Percentiles rank a stretch among this genome's conserved stretches.
Conservation (phyloP, 331 rosid species). For the Pyrus hybrid region DNA sequence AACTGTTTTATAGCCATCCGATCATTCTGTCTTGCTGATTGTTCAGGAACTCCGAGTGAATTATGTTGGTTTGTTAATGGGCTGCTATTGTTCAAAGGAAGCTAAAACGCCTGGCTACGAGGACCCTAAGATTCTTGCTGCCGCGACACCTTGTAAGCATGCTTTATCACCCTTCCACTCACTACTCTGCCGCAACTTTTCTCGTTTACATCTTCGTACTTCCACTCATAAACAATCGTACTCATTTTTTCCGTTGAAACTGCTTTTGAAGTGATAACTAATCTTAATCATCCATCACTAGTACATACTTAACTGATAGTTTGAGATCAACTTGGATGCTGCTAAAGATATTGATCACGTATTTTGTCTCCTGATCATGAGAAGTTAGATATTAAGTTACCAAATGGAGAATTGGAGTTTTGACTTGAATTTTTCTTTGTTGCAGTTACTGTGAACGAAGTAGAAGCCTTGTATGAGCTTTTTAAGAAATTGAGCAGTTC, state of each 20-base stretch:
- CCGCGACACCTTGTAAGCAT: slow-evolving; percentile 84
- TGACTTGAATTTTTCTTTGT: background rate
- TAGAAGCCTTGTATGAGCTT: slow-evolving; percentile 71
- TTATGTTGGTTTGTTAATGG: slow-evolving; percentile 45
- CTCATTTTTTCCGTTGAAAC: background rate
- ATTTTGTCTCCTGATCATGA: background rate
- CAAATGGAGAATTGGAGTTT: background rate
- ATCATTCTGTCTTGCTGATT: background rate
- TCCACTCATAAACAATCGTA: background rate
- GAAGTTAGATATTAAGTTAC: background rate
- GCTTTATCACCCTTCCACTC: slow-evolving; percentile 16
- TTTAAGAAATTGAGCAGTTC: slow-evolving; percentile 79
- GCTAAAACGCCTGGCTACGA: slow-evolving; percentile 47
- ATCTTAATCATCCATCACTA: background rate
- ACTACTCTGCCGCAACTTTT: slow-evolving; percentile 14
- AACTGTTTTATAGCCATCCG: background rate
- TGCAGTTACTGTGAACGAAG: slow-evolving; percentile 72
- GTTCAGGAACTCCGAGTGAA: slow-evolving; percentile 11
- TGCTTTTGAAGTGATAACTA: background rate
- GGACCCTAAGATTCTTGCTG: slow-evolving; percentile 71
- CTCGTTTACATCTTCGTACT: slow-evolving; percentile 6
- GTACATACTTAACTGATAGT: background rate
- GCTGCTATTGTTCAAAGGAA: slow-evolving; percentile 53
- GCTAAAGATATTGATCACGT: background rate
- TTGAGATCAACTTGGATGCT: background rate